These are phyloP conservation scores for Plasmodium berghei DNA, from an alignment of 169 alveolate genomes.

Conservation along the genomic window DNA sequence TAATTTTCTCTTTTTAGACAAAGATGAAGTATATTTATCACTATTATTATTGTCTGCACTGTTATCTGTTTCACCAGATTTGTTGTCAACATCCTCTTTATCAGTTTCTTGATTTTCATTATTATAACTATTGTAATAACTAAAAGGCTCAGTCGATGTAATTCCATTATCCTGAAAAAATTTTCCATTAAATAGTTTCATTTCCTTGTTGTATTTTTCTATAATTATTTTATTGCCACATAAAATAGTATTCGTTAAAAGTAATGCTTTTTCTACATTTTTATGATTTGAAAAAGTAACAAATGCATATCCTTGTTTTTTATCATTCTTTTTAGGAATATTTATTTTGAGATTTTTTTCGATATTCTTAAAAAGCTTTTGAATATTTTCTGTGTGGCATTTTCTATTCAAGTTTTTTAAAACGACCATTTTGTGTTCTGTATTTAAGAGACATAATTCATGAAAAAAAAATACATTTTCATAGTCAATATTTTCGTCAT, in stretches of 20 bases:
- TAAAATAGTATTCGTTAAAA: constrained; percentile 18
- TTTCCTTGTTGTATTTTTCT: constrained; percentile 1
- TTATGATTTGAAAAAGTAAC: constrained; percentile 36
- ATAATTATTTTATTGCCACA: constrained; percentile 49
- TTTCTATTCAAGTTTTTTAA: constrained; percentile 59
- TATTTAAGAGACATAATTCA: constrained; percentile 27
- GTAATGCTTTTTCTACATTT: constrained; percentile 42
- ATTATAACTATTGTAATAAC: background rate
- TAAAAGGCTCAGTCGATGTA: background rate
- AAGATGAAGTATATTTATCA: background rate
- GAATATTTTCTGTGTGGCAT: constrained; percentile 59
- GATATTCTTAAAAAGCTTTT: constrained; percentile 48
- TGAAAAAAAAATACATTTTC: constrained; percentile 7
- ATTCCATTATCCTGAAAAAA: background rate
- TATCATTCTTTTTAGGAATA: constrained; percentile 61
- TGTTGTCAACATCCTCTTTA: background rate
- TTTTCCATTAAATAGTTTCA: background rate
- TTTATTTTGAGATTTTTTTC: constrained; percentile 19
- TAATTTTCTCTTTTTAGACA: background rate
- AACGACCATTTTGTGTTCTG: constrained; percentile 27
- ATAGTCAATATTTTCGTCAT: background rate
- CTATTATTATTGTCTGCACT: background rate
- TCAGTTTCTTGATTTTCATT: background rate
- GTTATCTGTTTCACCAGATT: background rate
- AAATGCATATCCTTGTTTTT: constrained; percentile 59